Conservation (phyloP, 2,329 filamentous ascomycete genomes). For the Berkeleyomyces rouxiae region DNA sequence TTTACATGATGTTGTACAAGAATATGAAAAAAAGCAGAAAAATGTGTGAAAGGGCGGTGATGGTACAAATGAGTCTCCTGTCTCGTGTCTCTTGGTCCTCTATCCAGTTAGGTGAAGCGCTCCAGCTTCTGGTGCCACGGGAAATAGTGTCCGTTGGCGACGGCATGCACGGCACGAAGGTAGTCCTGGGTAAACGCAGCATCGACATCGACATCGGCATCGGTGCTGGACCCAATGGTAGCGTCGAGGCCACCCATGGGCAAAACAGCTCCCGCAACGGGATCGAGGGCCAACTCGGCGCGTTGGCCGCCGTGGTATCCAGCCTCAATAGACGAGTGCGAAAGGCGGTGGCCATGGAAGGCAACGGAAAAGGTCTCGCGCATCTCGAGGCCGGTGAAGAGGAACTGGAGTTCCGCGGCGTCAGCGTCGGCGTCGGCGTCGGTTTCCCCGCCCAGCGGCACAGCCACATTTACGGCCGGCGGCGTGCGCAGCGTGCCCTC, state of each 20-base stretch:
- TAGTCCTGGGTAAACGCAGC: not conserved
- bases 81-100: not conserved
- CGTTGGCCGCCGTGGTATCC: conserved; percentile 34
- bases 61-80: not conserved
- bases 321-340: conserved; percentile 35
- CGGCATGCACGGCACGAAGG: conserved; percentile 2
- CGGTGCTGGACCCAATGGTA: too few relatives aligned
- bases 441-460: conserved; percentile 22
- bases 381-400: conserved; percentile 36
- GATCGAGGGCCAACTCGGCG: conserved; percentile 33
- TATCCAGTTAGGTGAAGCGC: not conserved
- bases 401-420: conserved; percentile 24
- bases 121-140: conserved; percentile 7
- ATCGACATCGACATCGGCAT: too few relatives aligned
- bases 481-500: conserved; percentile 27
- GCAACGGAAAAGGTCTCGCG: conserved; percentile 24
- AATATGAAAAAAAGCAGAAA: not conserved
- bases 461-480: conserved; percentile 26
- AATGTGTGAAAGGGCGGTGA: not conserved
- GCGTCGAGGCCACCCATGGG: not conserved
- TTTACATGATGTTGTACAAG: not conserved
- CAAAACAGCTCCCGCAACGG: conserved; percentile 10
- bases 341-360: conserved; percentile 29
- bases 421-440: conserved; percentile 15
- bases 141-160: conserved; percentile 4